Percentiles rank a stretch among this genome's conserved stretches.
Conservation (phyloP, 2,329 filamentous ascomycete genomes). For the Hypomyces rosellus region DNA sequence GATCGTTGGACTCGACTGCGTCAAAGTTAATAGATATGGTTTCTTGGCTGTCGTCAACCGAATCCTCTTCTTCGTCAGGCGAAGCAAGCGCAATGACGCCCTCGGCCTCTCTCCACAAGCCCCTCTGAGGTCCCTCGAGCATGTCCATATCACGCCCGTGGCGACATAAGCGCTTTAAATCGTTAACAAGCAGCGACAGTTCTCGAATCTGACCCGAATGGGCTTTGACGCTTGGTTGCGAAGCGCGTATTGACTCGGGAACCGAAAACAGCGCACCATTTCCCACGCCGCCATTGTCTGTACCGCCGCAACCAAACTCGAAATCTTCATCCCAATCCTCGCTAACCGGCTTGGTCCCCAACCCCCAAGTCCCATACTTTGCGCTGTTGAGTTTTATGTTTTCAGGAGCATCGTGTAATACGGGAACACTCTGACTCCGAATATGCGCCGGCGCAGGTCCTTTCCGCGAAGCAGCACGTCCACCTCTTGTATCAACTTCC, state of each 20-base stretch:
- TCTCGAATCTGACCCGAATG: slow-evolving; percentile 81
- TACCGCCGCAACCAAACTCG: slow-evolving; percentile 55
- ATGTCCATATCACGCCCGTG: slow-evolving; percentile 64
- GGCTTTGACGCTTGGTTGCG: slow-evolving; percentile 73
- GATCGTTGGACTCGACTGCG: slow-evolving; percentile 34
- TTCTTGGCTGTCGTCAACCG: slow-evolving; percentile 32
- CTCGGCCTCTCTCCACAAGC: slow-evolving; percentile 74
- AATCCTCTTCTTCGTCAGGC: slow-evolving; percentile 52
- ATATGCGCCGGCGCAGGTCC: slow-evolving; percentile 64
- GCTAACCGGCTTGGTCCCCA: slow-evolving; percentile 70
- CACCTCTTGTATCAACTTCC: slow-evolving; percentile 62
- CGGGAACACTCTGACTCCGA: slow-evolving; percentile 74
- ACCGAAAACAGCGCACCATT: slow-evolving; percentile 37
- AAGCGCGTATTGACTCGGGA: slow-evolving; percentile 71
- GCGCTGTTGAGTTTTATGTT: slow-evolving; percentile 47
- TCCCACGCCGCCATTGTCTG: slow-evolving; percentile 30
- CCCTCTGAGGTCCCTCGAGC: slow-evolving; percentile 50
- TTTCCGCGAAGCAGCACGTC: slow-evolving; percentile 60
- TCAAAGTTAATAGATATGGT: slow-evolving; percentile 36
- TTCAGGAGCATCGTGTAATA: slow-evolving; percentile 58
- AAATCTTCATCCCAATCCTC: slow-evolving; percentile 92
- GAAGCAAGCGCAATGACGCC: slow-evolving; percentile 81
- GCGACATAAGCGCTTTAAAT: slow-evolving; percentile 69
- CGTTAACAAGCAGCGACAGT: slow-evolving; percentile 73
- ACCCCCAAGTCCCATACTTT: slow-evolving; percentile 78